Conservation (phyloP, 495 filamentous ascomycete genomes). For the Durotheca rogersii region DNA sequence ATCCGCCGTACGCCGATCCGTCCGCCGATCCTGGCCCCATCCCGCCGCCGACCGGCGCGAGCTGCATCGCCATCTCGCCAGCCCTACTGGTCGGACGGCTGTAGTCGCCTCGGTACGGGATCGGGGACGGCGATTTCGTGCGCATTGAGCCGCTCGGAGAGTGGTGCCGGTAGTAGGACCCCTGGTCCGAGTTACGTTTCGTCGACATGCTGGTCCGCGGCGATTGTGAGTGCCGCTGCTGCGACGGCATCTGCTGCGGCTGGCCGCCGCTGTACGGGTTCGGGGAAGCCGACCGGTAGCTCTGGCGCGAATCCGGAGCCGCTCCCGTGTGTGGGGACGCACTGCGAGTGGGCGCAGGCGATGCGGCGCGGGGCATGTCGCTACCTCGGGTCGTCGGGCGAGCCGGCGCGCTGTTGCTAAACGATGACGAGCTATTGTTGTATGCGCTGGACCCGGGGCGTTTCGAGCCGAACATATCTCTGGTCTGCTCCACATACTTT, state of each 20-base stretch:
- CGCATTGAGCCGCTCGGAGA: slow-evolving; percentile 53
- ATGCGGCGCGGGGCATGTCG: slow-evolving; percentile 52
- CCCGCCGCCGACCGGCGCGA: slow-evolving; percentile 53
- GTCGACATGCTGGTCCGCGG: slow-evolving; percentile 34
- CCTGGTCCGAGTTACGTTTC: slow-evolving; percentile 58
- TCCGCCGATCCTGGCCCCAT: background rate
- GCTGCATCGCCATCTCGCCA: slow-evolving; percentile 76
- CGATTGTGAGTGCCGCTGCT: slow-evolving; percentile 19
- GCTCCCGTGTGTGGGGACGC: slow-evolving; percentile 54
- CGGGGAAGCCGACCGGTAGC: slow-evolving; percentile 45
- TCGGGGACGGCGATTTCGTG: slow-evolving; percentile 57
- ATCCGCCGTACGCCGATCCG: slow-evolving; percentile 44
- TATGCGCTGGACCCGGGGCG: slow-evolving; percentile 44
- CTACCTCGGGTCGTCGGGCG: slow-evolving; percentile 49
- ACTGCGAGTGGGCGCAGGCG: slow-evolving; percentile 52
- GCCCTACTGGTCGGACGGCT: slow-evolving; percentile 63
- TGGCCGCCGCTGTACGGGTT: slow-evolving; percentile 34
- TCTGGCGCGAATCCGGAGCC: slow-evolving; percentile 37
- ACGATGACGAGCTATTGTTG: slow-evolving; percentile 16
- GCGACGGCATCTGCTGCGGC: background rate
- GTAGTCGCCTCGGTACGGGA: slow-evolving; percentile 51
- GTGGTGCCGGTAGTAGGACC: slow-evolving; percentile 54
- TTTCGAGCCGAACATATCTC: slow-evolving; percentile 68
- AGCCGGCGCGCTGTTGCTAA: slow-evolving; percentile 33
- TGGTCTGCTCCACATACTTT: slow-evolving; percentile 79